A percentile compares a stretch with the other conserved stretches of the same genome.
phyloP scores from a whole-genome alignment of 139 green algal species.

The Volvox reticuliferus region DNA sequence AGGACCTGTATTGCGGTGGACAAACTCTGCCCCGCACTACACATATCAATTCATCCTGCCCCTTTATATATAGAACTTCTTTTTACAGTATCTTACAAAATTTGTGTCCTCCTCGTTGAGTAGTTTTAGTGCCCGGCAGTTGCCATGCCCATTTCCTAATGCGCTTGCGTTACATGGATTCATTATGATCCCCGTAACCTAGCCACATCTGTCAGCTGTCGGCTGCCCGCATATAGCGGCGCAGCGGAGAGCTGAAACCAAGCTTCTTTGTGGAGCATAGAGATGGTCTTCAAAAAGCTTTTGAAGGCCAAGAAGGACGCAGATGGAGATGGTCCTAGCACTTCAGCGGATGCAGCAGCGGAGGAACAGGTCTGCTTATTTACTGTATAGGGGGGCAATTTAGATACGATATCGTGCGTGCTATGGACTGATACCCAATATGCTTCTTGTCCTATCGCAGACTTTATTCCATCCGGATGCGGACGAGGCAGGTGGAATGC shows the following conservation, averaged over 20 bases:
- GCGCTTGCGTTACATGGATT: background rate
- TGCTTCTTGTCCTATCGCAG: conserved; percentile 45
- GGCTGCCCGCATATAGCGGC: conserved; percentile 11
- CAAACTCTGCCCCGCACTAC: too few relatives aligned
- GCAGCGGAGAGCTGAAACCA: background rate
- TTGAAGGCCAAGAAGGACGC: conserved; percentile 27
- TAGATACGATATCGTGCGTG: background rate
- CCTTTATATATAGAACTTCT: too few relatives aligned
- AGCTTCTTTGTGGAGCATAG: background rate
- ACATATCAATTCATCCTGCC: too few relatives aligned
- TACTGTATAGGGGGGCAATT: background rate
- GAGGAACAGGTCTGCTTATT: conserved; percentile 12
- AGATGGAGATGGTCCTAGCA: background rate
- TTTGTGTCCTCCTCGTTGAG: too few relatives aligned
- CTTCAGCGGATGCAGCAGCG: background rate
- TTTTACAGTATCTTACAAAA: too few relatives aligned
- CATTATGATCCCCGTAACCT: background rate
- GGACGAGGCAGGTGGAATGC: conserved; percentile 74
- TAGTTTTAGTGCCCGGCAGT: too few relatives aligned
- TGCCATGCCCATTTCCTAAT: too few relatives aligned
- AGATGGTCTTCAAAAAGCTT: conserved; percentile 38
- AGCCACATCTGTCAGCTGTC: background rate
- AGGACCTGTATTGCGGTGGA: too few relatives aligned
- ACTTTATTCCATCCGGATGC: conserved; percentile 74
- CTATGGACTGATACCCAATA: background rate